Evolutionary conservation across 805 yeast genomes (phyloP), one percentile per base, ranked within the genome.

Genomic region (Pichia cabralensis): DNA sequence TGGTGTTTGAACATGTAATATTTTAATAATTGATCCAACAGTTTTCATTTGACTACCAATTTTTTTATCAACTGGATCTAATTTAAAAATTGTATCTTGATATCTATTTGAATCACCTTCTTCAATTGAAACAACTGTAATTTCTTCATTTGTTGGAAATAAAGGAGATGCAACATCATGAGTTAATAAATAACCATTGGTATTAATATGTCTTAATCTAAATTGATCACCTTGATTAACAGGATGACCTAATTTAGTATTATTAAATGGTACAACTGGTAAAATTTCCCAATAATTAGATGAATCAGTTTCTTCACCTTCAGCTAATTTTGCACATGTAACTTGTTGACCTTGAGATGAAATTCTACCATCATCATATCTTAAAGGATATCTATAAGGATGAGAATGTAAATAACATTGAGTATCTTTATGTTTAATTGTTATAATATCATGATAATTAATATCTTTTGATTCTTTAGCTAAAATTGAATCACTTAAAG

Each of bases 141-240:
- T 81, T 62, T 92, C 98, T 61, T 86, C 95, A 50, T 88, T 82
- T n/a, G 95, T 82, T 37, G 96, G 80, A 50, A 61, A 80, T 42
- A 79, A 65, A 20, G 98, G 97, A 3, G 97, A 92, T 2, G 96
- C 96, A 36, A 92, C 96, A 55, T 89, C 96, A 53, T 92, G 98
- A 15, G 97, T 74, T 49, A 85, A 69, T 45, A 92, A 62, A 48
- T 62, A 80, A 9, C 94, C 81, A 34, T 84, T 71, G 2, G 97
- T 86, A 21, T 67, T 75, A 33, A 80, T 71, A 52, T 92, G 98
- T 56, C 71, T 75, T 38, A 92, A 64, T 59, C 96, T 80, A 38
- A 92, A 64, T 14, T 69, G 57, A 49, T 84, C 92, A 44, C 83
- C 81, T 42, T 84, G 76, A 43, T 50, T 60, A 24, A 92, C 80